Evolutionary conservation across 1,139 yeast genomes (phyloP).

Genomic region (Schwanniomyces etchellsii): DNA sequence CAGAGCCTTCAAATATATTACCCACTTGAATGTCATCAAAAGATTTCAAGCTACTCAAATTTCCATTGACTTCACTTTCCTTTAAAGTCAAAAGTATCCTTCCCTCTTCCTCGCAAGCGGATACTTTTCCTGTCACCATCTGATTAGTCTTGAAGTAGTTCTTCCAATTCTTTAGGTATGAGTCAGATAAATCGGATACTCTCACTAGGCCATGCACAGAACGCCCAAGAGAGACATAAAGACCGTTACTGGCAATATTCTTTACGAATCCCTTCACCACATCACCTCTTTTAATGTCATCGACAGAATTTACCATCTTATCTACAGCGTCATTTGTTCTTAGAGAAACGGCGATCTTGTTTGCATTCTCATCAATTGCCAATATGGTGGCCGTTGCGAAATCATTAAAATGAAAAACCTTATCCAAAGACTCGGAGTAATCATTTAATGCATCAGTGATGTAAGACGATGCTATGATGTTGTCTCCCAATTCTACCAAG

Average conservation of each 20-base stretch:
- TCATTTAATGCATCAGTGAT: slow-evolving; percentile 78
- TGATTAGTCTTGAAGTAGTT: slow-evolving; percentile 66
- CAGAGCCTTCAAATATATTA: slow-evolving; percentile 72
- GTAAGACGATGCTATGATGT: slow-evolving; percentile 59
- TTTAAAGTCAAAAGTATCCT: slow-evolving; percentile 75
- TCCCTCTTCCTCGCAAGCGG: slow-evolving; percentile 56
- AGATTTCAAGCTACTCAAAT: slow-evolving; percentile 46
- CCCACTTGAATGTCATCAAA: slow-evolving; percentile 67
- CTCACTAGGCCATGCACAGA: slow-evolving; percentile 74
- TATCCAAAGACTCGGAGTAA: slow-evolving; percentile 49
- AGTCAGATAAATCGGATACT: slow-evolving; percentile 76
- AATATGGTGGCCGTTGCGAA: slow-evolving; percentile 59
- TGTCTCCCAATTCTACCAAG: slow-evolving; percentile 60
- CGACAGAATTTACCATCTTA: slow-evolving; percentile 40
- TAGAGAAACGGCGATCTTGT: slow-evolving; percentile 60
- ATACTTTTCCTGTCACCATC: slow-evolving; percentile 69
- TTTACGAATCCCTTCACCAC: slow-evolving; percentile 76
- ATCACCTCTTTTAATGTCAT: slow-evolving; percentile 65
- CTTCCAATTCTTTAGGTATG: slow-evolving; percentile 84
- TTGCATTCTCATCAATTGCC: slow-evolving; percentile 47
- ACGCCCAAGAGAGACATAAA: slow-evolving; percentile 74
- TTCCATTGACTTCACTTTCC: slow-evolving; percentile 75
- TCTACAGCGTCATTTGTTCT: slow-evolving; percentile 52
- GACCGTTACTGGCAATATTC: slow-evolving; percentile 70
- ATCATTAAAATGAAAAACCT: slow-evolving; percentile 50